These are phyloP conservation scores for Aspergillus mulundensis DNA, from an alignment of 495 filamentous ascomycete genomes.

Conservation along the genomic window DNA sequence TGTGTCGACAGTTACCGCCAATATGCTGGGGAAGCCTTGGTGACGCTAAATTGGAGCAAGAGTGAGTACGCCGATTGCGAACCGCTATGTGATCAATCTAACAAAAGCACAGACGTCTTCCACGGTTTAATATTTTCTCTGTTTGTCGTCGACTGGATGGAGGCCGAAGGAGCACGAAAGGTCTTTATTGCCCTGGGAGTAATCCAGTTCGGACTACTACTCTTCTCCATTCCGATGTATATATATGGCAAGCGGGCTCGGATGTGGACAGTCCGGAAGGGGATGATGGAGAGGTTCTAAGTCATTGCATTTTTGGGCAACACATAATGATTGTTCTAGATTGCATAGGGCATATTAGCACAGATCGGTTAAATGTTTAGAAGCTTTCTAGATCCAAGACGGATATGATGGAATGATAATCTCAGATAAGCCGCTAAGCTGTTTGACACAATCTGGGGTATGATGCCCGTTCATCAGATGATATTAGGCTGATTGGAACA, in stretches of 20 bases:
- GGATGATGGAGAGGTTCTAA: conserved; percentile 84
- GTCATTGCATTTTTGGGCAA: neutral
- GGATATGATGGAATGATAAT: neutral
- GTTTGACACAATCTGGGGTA: neutral
- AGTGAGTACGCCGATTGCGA: conserved; percentile 41
- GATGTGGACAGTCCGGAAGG: conserved; percentile 94
- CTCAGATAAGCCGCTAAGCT: neutral
- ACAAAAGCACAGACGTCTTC: conserved; percentile 58
- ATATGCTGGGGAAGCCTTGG: conserved; percentile 91
- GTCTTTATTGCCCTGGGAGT: conserved; percentile 83
- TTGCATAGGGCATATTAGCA: neutral
- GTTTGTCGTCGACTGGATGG: conserved; percentile 86
- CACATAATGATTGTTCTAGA: neutral
- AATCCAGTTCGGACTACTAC: conserved; percentile 72
- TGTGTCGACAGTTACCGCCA: conserved; percentile 90
- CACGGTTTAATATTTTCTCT: conserved; percentile 87
- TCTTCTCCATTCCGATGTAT: conserved; percentile 88
- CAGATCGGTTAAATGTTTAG: too few species aligned
- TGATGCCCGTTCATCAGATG: neutral
- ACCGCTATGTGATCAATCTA: neutral
- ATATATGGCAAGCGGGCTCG: conserved; percentile 88
- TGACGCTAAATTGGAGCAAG: conserved; percentile 93
- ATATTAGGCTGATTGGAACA: neutral
- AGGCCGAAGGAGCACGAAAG: conserved; percentile 65
- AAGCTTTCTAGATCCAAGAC: neutral